Base-by-base conservation (phyloP, 306 rosid genomes). In the Mimosa bimucronata region DNA sequence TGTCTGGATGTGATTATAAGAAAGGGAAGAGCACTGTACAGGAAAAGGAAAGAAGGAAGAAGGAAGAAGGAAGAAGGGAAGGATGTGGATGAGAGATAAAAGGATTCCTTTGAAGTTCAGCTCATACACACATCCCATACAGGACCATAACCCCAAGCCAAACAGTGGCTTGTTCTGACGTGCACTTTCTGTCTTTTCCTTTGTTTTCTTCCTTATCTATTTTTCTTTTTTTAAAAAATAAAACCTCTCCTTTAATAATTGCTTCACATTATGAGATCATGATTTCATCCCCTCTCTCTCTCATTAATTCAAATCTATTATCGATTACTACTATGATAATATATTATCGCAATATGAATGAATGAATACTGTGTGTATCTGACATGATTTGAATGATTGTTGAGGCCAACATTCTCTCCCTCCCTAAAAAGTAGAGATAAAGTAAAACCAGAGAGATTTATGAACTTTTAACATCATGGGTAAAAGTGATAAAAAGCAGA, bases 161-260 rank as follows among this genome's bases (percentile, higher is more conserved):
- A 86, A 82, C 89, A 81, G 77, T 34, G 84, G 80, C 85, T 87
- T 86, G 53, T 65, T 83, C 90, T 92, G 87, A 90, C 86, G 87
- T 88, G 86, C 92, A 82, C 94, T 90, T 90, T 90, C 93, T 89
- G 94, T 90, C 97, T 88, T 90, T 88, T 90, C 86, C 90, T 62
- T 84, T 82, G 90, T 86, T 86, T 71, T 73, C 87, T 80, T 84
- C 75, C 76, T 66, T 15, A 55, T 45, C 29, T 38, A 69, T 66
- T 55, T 45, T 45, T 45, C 50, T 28, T 29, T 45, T 15, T 28
- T 29, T 2, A 58, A 29, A 67, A 73, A 16, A 61, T 38, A 67
- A 73, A 16, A 61, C 28, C 71, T 19, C 23, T 31, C 23, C 73
- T 37, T 73, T 76, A 77, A 80, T 76, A 69, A 82, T 78, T 82